A percentile compares a stretch with the other conserved stretches of the same genome.
Evolutionary conservation across 441 rosid species (phyloP).

Genomic region (Erodium moschatum): DNA sequence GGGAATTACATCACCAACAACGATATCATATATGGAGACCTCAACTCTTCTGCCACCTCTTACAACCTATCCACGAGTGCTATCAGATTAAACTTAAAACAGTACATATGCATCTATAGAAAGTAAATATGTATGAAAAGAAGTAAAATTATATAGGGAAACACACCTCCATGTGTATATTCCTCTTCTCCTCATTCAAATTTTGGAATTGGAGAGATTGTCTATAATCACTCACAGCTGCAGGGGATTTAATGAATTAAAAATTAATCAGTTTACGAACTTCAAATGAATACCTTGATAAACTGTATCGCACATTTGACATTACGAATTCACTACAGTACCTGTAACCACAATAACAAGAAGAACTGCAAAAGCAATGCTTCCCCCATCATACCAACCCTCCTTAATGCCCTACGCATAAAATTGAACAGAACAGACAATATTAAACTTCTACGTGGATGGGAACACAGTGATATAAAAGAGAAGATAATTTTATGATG

Average conservation of each 20-base stretch:
- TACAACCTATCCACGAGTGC: conserved; percentile 45
- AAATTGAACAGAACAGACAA: not conserved
- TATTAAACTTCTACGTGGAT: not conserved
- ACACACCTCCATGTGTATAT: conserved; percentile 75
- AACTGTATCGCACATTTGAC: not conserved
- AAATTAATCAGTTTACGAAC: not conserved
- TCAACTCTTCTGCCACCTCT: conserved; percentile 89
- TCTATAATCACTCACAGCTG: conserved; percentile 89
- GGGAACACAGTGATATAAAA: not conserved
- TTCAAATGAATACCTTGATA: not conserved
- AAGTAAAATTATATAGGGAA: conserved; percentile 11
- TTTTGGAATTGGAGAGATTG: conserved; percentile 98
- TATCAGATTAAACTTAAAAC: conserved; percentile 19
- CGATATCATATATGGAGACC: conserved; percentile 81
- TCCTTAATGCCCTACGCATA: conserved; percentile 61
- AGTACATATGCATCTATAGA: not conserved
- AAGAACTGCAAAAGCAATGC: conserved; percentile 93
- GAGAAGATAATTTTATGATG: not conserved
- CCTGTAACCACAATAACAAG: conserved; percentile 95
- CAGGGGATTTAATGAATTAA: conserved; percentile 16
- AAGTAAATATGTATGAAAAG: not conserved
- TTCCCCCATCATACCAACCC: conserved; percentile 99
- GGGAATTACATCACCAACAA: conserved; percentile 86
- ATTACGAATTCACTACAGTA: conserved; percentile 23
- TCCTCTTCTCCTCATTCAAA: conserved; percentile 88